Conservation (phyloP, 345 rosid species). For the Passiflora organensis region DNA sequence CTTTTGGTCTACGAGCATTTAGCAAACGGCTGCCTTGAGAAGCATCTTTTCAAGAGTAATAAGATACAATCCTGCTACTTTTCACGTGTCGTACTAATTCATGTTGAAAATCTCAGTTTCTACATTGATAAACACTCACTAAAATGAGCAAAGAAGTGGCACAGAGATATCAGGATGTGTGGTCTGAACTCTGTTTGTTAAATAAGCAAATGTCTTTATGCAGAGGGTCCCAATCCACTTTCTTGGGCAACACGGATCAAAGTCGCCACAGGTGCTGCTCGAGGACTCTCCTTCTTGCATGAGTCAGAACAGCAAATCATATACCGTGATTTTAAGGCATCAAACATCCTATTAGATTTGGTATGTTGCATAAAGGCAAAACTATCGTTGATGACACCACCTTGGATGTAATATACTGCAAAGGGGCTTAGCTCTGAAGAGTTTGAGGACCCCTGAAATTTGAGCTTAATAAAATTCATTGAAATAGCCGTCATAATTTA, state of each 20-base stretch:
- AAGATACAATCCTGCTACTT: not conserved
- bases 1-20: constrained; percentile 80
- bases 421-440: too few relatives aligned
- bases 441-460: too few relatives aligned
- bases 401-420: too few relatives aligned
- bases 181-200: not conserved
- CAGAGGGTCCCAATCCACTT: constrained; percentile 53
- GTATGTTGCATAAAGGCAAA: constrained; percentile 27
- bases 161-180: constrained; percentile 6
- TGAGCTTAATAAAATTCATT: too few relatives aligned
- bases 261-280: constrained; percentile 69
- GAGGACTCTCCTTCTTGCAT: constrained; percentile 69
- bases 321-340: constrained; percentile 77
- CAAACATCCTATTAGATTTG: constrained; percentile 71
- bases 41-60: constrained; percentile 69
- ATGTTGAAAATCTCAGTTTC: too few relatives aligned
- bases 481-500: too few relatives aligned
- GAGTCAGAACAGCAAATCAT: constrained; percentile 60
- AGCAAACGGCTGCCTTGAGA: constrained; percentile 74
- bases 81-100: too few relatives aligned
- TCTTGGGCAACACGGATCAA: constrained; percentile 64
- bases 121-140: too few relatives aligned
- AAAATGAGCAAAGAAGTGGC: not conserved
- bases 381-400: not conserved
- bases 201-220: constrained; percentile 10